phyloP scores from a whole-genome alignment of 1,139 yeast genomes.

The Kodamaea sp. region DNA sequence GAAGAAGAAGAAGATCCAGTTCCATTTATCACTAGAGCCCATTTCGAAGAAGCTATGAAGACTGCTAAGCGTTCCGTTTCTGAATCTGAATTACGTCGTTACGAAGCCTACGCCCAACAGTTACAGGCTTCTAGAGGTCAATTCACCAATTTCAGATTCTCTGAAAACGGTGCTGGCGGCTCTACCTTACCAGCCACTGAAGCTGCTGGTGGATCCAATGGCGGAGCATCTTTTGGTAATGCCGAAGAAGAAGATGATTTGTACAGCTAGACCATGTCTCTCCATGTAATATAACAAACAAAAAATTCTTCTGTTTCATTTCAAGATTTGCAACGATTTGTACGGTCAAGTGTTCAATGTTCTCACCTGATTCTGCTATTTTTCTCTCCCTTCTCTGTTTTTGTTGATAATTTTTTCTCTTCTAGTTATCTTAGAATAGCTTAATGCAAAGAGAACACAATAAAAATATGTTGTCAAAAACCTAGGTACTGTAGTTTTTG shows the following conservation, averaged over 20 bases:
- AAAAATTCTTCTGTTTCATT: neutral
- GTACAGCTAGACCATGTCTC: conserved; percentile 55
- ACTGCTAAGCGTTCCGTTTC: conserved; percentile 97
- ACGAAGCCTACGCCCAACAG: conserved; percentile 98
- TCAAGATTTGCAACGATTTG: too few relatives aligned
- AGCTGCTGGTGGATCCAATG: conserved; percentile 85
- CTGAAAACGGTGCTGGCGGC: conserved; percentile 47
- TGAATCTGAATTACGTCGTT: conserved; percentile 97
- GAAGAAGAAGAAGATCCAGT: conserved; percentile 81
- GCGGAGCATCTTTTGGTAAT: conserved; percentile 59
- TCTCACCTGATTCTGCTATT: too few relatives aligned
- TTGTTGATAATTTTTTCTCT: too few relatives aligned
- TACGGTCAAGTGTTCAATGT: too few relatives aligned
- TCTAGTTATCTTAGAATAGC: too few relatives aligned
- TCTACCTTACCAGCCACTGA: conserved; percentile 21
- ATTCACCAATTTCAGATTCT: conserved; percentile 72
- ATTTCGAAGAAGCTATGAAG: conserved; percentile 99
- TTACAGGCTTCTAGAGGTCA: conserved; percentile 95
- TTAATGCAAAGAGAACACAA: too few relatives aligned
- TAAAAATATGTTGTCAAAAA: too few relatives aligned
- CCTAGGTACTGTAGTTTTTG: too few relatives aligned
- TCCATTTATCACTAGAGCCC: conserved; percentile 89
- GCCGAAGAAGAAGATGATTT: conserved; percentile 95
- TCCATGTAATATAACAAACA: neutral
- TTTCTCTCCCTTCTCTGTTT: too few relatives aligned